Evolutionary conservation across 352 stramenopile species (phyloP).

Genomic region (Pythium myriotylum): DNA sequence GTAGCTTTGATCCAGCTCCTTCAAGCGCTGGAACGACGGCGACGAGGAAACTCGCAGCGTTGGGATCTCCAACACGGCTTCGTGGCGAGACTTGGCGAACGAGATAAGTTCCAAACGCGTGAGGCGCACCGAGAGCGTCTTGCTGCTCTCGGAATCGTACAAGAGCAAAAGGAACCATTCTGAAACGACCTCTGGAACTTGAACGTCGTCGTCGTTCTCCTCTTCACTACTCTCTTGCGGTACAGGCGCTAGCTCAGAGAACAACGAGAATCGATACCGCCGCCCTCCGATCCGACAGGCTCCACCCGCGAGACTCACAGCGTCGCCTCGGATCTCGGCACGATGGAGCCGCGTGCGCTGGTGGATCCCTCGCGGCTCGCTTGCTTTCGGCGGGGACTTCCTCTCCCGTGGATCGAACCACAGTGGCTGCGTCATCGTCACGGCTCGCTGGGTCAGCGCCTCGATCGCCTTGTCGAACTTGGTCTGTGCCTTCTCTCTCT

Average conservation of each 20-base stretch:
- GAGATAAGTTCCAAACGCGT: slow-evolving; percentile 44
- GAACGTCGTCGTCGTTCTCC: neutral
- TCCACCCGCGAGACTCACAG: slow-evolving; percentile 10
- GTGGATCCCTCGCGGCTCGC: neutral
- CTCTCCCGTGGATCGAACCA: slow-evolving; percentile 26
- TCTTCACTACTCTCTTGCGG: neutral
- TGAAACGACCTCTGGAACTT: neutral
- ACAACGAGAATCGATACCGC: slow-evolving; percentile 16
- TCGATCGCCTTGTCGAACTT: slow-evolving; percentile 19
- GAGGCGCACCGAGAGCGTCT: slow-evolving; percentile 23
- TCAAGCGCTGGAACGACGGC: slow-evolving; percentile 5
- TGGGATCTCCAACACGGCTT: slow-evolving; percentile 42
- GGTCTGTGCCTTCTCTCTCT: slow-evolving; percentile 16
- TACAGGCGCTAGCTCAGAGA: slow-evolving; percentile 5
- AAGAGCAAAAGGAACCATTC: slow-evolving; percentile 41
- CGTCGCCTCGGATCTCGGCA: slow-evolving; percentile 1
- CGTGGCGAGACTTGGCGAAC: slow-evolving; percentile 43
- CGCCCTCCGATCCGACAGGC: slow-evolving; percentile 4
- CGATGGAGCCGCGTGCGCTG: slow-evolving; percentile 10
- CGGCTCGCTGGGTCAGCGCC: slow-evolving; percentile 11
- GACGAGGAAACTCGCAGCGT: slow-evolving; percentile 36
- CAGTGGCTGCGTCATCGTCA: slow-evolving; percentile 16
- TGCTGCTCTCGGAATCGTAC: slow-evolving; percentile 37
- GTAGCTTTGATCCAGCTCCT: slow-evolving; percentile 16
- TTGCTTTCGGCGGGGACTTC: neutral